Base-by-base conservation (phyloP, 306 rosid genomes). In the Senna siamea region DNA sequence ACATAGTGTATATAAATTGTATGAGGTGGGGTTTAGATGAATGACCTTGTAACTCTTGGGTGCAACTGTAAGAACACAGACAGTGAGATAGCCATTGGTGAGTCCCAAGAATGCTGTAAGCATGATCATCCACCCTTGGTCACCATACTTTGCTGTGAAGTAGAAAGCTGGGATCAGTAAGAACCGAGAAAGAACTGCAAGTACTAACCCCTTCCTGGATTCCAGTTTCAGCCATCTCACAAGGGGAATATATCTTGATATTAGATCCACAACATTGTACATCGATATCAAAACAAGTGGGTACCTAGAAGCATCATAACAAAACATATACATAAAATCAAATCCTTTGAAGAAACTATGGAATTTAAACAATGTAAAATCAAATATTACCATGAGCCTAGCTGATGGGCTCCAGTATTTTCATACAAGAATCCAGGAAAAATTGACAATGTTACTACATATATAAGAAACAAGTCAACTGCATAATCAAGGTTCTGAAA, bases 341-440 rank as follows among this genome's bases (percentile, higher is more conserved):
- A n/a, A n/a, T n/a, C n/a, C n/a, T n/a, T n/a, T n/a, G n/a, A n/a
- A n/a, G n/a, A n/a, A n/a, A n/a, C n/a, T n/a, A n/a, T n/a, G n/a
- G n/a, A n/a, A n/a, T n/a, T n/a, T 4, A 8, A 8, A 41, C 8
- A 32, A 32, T 32, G 4, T 2, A 32, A 32, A 32, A 2, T 32
- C 37, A 2, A 5, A 32, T 2, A 32, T 66, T 77, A 85, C 98
- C 98, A 93, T 43, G 87, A 2, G 19, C 98, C 96, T 76, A 93
- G 70, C 47, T 73, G 74, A 70, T 93, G 98, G 2, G 75, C 15
- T 62, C 98, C 98, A 0, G 98, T 91, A 35, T 91, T 81, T 82
- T 93, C 98, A 40, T 77, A 93, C 80, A 89, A 69, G 85, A 91
- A 91, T 6, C 97, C 98, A 9, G 97, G 98, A 72, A 83, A 77